phyloP scores from a whole-genome alignment of 1,284 basidiomycete species.

The Trametes polyzona region DNA sequence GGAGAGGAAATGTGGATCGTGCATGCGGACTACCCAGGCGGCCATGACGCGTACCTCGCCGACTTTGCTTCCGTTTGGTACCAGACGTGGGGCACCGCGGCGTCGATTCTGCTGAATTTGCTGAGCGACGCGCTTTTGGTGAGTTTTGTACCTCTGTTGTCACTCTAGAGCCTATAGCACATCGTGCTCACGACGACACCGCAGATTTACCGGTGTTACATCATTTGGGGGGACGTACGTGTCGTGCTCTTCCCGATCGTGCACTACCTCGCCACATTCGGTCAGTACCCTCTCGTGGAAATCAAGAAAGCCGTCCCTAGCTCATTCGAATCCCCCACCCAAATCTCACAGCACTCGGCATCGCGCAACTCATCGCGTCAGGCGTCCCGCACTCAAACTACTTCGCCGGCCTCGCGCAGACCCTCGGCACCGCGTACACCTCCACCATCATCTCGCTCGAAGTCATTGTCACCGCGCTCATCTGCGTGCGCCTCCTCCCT shows the following conservation, averaged over 20 bases:
- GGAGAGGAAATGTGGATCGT: conserved; percentile 27
- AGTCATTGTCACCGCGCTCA: conserved; percentile 19
- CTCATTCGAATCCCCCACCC: background rate
- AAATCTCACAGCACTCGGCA: conserved; percentile 16
- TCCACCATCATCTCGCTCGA: conserved; percentile 21
- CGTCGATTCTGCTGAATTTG: conserved; percentile 15
- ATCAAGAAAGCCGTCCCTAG: background rate
- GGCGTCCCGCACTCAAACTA: conserved; percentile 18
- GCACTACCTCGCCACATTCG: conserved; percentile 8
- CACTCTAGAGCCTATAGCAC: background rate
- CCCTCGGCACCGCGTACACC: conserved; percentile 22
- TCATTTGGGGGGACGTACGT: conserved; percentile 17
- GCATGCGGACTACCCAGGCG: conserved; percentile 12
- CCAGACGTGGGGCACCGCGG: conserved; percentile 19
- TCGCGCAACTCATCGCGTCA: conserved; percentile 21
- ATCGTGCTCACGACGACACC: background rate
- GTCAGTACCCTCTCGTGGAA: conserved; percentile 3
- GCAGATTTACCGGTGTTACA: conserved; percentile 22
- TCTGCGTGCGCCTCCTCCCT: conserved; percentile 18
- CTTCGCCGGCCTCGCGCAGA: conserved; percentile 20
- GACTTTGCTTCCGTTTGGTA: conserved; percentile 24
- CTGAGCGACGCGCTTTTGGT: conserved; percentile 19
- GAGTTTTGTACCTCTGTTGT: background rate
- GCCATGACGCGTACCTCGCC: conserved; percentile 12
- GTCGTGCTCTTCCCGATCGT: conserved; percentile 10